Evolutionary conservation across 2,329 filamentous ascomycete genomes (phyloP).

Genomic region (Trichophyton rubrum): DNA sequence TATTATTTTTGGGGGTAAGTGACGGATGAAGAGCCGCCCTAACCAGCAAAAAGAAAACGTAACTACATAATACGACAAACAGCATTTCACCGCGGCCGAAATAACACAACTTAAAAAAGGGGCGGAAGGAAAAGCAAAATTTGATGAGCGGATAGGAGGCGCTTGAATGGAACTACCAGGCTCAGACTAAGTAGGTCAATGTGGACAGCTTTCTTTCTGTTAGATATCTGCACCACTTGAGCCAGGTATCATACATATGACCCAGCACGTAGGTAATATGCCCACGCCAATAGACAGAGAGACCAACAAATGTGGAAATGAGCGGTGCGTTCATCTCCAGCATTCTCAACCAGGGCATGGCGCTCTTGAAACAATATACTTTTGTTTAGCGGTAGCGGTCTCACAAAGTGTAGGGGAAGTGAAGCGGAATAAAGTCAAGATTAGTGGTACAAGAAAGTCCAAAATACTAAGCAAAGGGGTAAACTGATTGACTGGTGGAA

Average conservation of each 20-base stretch:
- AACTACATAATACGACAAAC: neutral
- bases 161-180: neutral
- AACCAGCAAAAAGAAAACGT: neutral
- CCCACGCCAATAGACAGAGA: neutral
- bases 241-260: neutral
- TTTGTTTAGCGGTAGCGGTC: neutral
- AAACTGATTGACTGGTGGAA: neutral
- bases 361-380: neutral
- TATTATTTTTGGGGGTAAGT: neutral
- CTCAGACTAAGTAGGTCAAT: neutral
- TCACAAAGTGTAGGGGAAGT: neutral
- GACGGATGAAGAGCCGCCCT: neutral
- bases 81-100: neutral
- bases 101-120: neutral
- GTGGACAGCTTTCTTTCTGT: neutral
- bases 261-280: neutral
- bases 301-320: neutral
- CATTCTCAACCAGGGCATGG: neutral
- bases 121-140: neutral
- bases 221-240: neutral
- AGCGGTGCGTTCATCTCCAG: neutral
- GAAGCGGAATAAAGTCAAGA: neutral
- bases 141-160: neutral
- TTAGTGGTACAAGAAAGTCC: neutral
- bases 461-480: neutral